These are phyloP conservation scores for Cryptosporidium xiaoi DNA, from an alignment of 169 alveolate species.

Conservation along the genomic window DNA sequence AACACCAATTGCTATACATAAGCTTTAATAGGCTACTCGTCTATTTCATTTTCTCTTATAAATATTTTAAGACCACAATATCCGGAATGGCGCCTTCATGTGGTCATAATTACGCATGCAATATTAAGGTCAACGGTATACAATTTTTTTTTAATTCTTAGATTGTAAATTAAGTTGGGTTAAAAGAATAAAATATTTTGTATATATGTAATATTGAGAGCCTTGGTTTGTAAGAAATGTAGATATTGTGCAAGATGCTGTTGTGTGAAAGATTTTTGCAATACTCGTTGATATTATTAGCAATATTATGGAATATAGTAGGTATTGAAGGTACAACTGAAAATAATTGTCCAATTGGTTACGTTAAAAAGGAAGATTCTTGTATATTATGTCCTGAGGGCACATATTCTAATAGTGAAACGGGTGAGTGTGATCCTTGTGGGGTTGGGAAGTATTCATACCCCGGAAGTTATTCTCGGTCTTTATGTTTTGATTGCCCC, in stretches of 20 bases:
- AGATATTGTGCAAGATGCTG: too few species aligned
- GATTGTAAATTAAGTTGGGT: neutral
- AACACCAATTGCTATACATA: too few species aligned
- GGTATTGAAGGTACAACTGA: neutral
- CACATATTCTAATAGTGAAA: conserved; percentile 25
- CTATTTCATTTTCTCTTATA: too few species aligned
- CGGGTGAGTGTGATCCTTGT: conserved; percentile 23
- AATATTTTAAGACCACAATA: too few species aligned
- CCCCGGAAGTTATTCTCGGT: conserved; percentile 54
- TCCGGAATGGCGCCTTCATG: conserved; percentile 64
- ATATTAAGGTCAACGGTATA: conserved; percentile 55
- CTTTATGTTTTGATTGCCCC: conserved; percentile 28
- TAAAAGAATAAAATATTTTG: neutral
- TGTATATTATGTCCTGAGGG: conserved; percentile 44
- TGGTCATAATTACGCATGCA: conserved; percentile 61
- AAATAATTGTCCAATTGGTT: conserved; percentile 56
- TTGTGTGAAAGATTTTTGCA: too few species aligned
- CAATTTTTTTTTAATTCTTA: neutral
- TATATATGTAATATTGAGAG: too few species aligned
- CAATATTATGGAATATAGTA: neutral
- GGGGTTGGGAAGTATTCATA: conserved; percentile 57
- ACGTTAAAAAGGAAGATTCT: neutral
- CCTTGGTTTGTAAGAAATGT: too few species aligned
- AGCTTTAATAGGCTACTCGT: too few species aligned
- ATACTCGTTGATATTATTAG: neutral